Evolutionary conservation across 2,329 filamentous ascomycete species (phyloP).

Genomic region (Fusarium poae): DNA sequence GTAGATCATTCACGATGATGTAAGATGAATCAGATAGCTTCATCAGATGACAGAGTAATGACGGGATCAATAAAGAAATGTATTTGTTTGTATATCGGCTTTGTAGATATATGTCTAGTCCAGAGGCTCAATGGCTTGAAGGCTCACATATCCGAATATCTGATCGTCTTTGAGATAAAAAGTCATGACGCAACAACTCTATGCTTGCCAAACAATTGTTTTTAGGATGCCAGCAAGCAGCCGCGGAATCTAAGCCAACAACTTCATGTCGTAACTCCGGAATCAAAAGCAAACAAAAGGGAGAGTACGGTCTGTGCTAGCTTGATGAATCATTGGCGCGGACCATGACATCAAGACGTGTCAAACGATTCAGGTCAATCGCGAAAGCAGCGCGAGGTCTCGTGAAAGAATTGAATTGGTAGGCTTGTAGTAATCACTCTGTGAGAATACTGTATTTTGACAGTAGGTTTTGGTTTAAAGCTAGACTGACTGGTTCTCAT

Average conservation of each 20-base stretch:
- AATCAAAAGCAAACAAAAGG: conserved; percentile 28
- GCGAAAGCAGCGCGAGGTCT: conserved; percentile 17
- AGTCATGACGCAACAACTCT: conserved; percentile 16
- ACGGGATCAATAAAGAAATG: neutral
- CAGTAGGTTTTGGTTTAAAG: neutral
- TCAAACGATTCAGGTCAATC: neutral
- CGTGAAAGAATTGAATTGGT: conserved; percentile 11
- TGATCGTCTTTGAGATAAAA: neutral
- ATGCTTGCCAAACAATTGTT: neutral
- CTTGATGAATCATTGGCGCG: conserved; percentile 38
- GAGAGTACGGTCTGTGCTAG: conserved; percentile 12
- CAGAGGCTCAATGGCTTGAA: neutral
- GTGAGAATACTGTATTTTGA: neutral
- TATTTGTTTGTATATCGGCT: neutral
- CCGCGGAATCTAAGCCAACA: too few relatives aligned
- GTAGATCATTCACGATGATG: neutral
- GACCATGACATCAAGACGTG: conserved; percentile 30
- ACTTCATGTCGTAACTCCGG: neutral
- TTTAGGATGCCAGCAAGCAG: neutral
- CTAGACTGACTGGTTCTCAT: neutral
- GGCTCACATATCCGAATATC: neutral
- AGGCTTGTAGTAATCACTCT: neutral
- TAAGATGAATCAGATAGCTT: neutral
- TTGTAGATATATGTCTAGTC: neutral
- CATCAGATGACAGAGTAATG: neutral